Evolutionary conservation across 176 grass and related monocot genomes (phyloP).

Genomic region (Phoenix dactylifera): DNA sequence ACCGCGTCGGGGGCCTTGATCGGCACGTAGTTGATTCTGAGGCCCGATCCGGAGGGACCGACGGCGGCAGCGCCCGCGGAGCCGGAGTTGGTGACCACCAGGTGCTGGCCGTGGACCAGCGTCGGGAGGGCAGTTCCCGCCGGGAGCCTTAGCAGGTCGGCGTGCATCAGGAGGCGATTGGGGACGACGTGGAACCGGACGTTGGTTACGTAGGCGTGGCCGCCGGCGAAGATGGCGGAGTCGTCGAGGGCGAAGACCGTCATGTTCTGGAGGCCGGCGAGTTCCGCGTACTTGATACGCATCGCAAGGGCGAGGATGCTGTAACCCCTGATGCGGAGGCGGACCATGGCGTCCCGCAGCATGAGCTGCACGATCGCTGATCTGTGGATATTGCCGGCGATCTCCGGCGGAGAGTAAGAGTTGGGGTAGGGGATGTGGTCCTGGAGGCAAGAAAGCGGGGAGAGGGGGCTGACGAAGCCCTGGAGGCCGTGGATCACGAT

Average conservation of each 20-base stretch:
- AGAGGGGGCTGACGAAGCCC: conserved; percentile 42
- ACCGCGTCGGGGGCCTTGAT: conserved; percentile 53
- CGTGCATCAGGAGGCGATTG: conserved; percentile 33
- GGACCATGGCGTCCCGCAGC: conserved; percentile 61
- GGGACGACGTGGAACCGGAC: conserved; percentile 67
- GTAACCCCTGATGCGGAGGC: conserved; percentile 41
- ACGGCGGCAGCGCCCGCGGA: too few relatives aligned
- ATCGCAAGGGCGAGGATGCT: conserved; percentile 62
- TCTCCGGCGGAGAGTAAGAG: conserved; percentile 17
- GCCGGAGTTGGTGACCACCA: conserved; percentile 37
- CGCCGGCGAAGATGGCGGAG: conserved; percentile 48
- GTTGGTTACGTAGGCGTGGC: conserved; percentile 48
- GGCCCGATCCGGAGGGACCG: conserved; percentile 5
- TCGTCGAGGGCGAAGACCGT: conserved; percentile 75
- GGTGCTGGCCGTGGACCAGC: conserved; percentile 39
- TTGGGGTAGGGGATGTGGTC: conserved; percentile 7
- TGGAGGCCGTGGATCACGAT: conserved; percentile 60
- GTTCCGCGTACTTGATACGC: conserved; percentile 63
- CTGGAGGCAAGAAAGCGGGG: conserved; percentile 40
- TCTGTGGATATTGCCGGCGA: conserved; percentile 2
- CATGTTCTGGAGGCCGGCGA: conserved; percentile 41
- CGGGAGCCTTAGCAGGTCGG: conserved; percentile 36
- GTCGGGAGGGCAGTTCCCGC: conserved; percentile 50
- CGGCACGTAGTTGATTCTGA: conserved; percentile 67
- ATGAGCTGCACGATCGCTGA: conserved; percentile 39